Evolutionary conservation across 1,284 basidiomycete species (phyloP).

Genomic region (Melampsora americana): DNA sequence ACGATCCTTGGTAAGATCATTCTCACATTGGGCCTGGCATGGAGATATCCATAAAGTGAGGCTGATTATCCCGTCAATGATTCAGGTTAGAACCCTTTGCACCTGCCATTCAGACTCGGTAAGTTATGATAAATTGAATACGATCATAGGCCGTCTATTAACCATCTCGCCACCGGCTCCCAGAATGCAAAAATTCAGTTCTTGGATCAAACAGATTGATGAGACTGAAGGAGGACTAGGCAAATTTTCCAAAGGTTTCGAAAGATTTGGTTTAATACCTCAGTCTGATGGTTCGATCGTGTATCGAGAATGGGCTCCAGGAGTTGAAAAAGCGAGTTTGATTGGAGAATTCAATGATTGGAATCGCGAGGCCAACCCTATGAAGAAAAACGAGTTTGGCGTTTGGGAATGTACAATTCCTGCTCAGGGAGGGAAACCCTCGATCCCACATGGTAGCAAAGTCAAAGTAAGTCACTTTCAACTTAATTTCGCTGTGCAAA

Average conservation of each 20-base stretch:
- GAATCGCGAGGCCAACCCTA: constrained; percentile 76
- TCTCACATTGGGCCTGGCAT: neutral
- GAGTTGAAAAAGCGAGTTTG: constrained; percentile 73
- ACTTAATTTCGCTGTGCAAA: neutral
- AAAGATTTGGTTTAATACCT: constrained; percentile 78
- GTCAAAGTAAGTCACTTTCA: constrained; percentile 64
- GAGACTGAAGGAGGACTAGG: constrained; percentile 66
- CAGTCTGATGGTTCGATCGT: constrained; percentile 67
- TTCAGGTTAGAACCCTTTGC: constrained; percentile 40
- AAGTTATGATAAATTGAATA: neutral
- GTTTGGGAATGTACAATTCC: constrained; percentile 85
- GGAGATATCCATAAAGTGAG: neutral
- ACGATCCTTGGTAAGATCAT: constrained; percentile 36
- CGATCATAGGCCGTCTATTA: neutral
- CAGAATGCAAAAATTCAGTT: constrained; percentile 34
- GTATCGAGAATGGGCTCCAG: constrained; percentile 96
- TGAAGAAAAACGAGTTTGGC: constrained; percentile 82
- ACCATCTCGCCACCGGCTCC: neutral
- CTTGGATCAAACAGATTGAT: constrained; percentile 27
- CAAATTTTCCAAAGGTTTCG: constrained; percentile 79
- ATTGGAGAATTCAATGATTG: constrained; percentile 96
- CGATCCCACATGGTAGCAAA: constrained; percentile 91
- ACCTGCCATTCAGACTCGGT: constrained; percentile 32
- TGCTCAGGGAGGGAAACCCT: constrained; percentile 68
- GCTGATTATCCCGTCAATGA: neutral